These are phyloP conservation scores for Cladophialophora exuberans DNA, from an alignment of 2,329 filamentous ascomycete genomes.

Conservation along the genomic window DNA sequence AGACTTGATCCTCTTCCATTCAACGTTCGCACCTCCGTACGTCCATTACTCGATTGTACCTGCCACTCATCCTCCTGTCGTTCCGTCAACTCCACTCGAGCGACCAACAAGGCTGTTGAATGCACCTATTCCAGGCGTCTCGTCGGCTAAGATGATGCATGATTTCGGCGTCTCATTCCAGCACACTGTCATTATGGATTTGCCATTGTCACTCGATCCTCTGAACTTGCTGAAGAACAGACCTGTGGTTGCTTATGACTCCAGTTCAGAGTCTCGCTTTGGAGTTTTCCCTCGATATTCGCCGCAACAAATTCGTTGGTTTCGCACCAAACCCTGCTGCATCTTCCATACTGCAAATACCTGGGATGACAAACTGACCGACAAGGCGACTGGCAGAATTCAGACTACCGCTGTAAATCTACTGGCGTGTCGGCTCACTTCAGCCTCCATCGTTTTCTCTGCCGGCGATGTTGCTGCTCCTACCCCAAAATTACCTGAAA, in stretches of 20 bases:
- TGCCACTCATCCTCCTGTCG: slow-evolving; percentile 39
- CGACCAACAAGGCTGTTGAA: slow-evolving; percentile 49
- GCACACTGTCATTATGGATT: slow-evolving; percentile 70
- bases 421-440: slow-evolving; percentile 68
- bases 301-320: slow-evolving; percentile 65
- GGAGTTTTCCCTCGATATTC: slow-evolving; percentile 67
- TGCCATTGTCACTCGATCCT: slow-evolving; percentile 68
- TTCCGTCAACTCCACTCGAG: slow-evolving; percentile 32
- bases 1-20: slow-evolving; percentile 70
- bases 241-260: slow-evolving; percentile 64
- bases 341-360: slow-evolving; percentile 74
- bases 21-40: slow-evolving; percentile 66
- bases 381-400: slow-evolving; percentile 33
- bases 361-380: slow-evolving; percentile 59
- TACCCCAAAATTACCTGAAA: slow-evolving; percentile 42
- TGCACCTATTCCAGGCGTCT: slow-evolving; percentile 62
- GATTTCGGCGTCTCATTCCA: slow-evolving; percentile 69
- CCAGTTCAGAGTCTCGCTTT: slow-evolving; percentile 61
- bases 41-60: slow-evolving; percentile 68
- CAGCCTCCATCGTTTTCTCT: slow-evolving; percentile 66
- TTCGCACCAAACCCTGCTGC: slow-evolving; percentile 67
- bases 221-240: slow-evolving; percentile 61
- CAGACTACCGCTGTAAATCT: slow-evolving; percentile 59
- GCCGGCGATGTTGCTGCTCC: slow-evolving; percentile 66
- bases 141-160: slow-evolving; percentile 73